Conservation (phyloP, 345 rosid species). For the Microcos paniculata region DNA sequence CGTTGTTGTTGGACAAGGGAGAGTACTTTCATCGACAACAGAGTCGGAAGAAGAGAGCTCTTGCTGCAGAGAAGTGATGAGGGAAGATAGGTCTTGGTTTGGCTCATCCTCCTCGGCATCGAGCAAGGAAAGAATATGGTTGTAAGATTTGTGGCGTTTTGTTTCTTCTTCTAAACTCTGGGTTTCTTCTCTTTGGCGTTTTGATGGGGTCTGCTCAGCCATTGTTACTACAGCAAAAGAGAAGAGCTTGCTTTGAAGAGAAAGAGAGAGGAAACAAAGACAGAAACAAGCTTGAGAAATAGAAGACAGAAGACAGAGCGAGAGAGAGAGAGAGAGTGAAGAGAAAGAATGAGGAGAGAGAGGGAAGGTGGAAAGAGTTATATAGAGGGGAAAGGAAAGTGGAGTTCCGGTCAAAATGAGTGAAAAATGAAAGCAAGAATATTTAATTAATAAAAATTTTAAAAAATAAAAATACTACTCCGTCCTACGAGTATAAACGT, state of each 20-base stretch:
- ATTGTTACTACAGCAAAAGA: conserved; percentile 24
- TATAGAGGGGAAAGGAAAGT: conserved; percentile 42
- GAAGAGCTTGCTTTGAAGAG: too few relatives aligned
- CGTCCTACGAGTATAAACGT: background rate
- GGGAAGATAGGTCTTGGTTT: conserved; percentile 47
- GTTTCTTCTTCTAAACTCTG: conserved; percentile 24
- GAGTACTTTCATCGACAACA: conserved; percentile 11
- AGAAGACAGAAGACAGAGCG: background rate
- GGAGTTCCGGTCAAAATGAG: conserved; percentile 47
- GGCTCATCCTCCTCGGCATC: conserved; percentile 54
- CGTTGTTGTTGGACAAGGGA: background rate
- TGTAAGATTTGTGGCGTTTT: conserved; percentile 53
- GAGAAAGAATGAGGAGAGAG: conserved; percentile 42
- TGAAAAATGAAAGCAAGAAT: background rate
- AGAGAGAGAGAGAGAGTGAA: conserved; percentile 9
- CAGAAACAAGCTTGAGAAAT: too few relatives aligned
- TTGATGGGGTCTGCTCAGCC: conserved; percentile 43
- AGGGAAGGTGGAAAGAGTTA: conserved; percentile 38
- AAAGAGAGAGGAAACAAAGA: too few relatives aligned
- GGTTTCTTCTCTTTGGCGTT: conserved; percentile 65
- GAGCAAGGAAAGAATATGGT: conserved; percentile 40
- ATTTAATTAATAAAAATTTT: background rate
- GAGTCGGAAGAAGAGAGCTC: conserved; percentile 37
- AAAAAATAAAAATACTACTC: background rate
- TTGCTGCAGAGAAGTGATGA: conserved; percentile 59